Percentiles rank a stretch among this genome's conserved stretches.
phyloP scores from a whole-genome alignment of 768 basidiomycete genomes.

The Plicaturopsis crispa region DNA sequence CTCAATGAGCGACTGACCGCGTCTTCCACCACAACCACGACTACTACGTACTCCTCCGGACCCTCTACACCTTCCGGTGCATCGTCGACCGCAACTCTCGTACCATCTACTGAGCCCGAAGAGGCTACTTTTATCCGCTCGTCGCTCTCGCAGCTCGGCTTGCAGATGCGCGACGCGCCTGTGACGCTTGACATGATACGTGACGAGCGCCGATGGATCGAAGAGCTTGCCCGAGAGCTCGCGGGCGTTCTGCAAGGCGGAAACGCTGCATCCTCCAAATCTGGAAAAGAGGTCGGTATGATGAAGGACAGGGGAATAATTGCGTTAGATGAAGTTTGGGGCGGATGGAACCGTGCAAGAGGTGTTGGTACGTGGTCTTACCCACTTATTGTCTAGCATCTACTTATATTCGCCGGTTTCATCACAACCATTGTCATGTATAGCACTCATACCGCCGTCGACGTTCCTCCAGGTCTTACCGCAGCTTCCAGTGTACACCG shows the following conservation, averaged over 20 bases:
- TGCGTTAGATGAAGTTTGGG: slow-evolving; percentile 91
- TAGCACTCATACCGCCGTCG: slow-evolving; percentile 85
- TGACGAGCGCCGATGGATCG: slow-evolving; percentile 73
- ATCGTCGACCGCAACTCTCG: slow-evolving; percentile 19
- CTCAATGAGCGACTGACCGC: slow-evolving; percentile 77
- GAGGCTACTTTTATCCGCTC: slow-evolving; percentile 83
- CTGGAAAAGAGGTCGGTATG: slow-evolving; percentile 38
- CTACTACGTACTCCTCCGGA: slow-evolving; percentile 11
- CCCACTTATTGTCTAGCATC: no score
- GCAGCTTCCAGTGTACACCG: slow-evolving; percentile 55
- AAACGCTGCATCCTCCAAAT: background rate
- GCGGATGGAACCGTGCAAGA: slow-evolving; percentile 88
- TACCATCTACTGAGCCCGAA: slow-evolving; percentile 55
- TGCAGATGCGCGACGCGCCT: slow-evolving; percentile 71
- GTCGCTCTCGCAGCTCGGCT: slow-evolving; percentile 83
- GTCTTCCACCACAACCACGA: slow-evolving; percentile 15
- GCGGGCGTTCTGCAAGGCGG: slow-evolving; percentile 57
- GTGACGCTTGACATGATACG: slow-evolving; percentile 85
- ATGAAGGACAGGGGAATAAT: slow-evolving; percentile 79
- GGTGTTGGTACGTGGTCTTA: slow-evolving; percentile 74
- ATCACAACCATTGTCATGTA: background rate
- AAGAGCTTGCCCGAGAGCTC: slow-evolving; percentile 78
- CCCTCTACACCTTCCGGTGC: slow-evolving; percentile 12
- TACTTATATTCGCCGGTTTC: background rate
- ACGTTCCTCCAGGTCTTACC: slow-evolving; percentile 76